phyloP scores from a whole-genome alignment of 305 asterid genomes.

The Fraxinus latifolia region DNA sequence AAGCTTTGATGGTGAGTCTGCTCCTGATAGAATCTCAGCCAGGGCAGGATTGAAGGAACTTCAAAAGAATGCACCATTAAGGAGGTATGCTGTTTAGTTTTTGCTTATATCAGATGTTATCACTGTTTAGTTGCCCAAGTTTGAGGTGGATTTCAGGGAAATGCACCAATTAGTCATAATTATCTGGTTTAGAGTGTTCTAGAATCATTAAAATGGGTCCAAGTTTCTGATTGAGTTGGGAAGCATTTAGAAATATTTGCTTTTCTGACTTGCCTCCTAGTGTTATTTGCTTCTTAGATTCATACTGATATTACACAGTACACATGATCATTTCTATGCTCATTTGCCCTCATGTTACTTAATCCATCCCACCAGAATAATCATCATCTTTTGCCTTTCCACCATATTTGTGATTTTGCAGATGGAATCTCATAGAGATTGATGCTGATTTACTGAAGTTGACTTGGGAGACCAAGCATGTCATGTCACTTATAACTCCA shows the following conservation, averaged over 20 bases:
- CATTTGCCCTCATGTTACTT: background rate
- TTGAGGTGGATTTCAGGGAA: background rate
- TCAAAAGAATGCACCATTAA: constrained; percentile 58
- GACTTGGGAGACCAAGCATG: constrained; percentile 71
- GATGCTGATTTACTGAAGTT: constrained; percentile 71
- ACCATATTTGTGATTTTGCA: constrained; percentile 36
- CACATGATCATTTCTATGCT: background rate
- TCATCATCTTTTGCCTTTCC: background rate
- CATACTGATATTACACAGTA: background rate
- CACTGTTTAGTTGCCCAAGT: constrained; percentile 13
- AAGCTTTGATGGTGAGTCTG: constrained; percentile 81
- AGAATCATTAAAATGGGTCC: background rate
- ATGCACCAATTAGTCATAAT: background rate
- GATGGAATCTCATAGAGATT: constrained; percentile 95
- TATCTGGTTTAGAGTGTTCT: background rate
- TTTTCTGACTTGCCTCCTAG: background rate
- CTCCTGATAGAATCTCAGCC: constrained; percentile 93
- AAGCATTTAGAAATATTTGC: constrained; percentile 5
- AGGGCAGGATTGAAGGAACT: constrained; percentile 86
- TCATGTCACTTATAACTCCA: constrained; percentile 78
- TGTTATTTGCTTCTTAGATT: background rate
- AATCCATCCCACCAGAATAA: background rate
- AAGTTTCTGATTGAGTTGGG: constrained; percentile 3
- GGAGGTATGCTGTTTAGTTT: constrained; percentile 49
- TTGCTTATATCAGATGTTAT: constrained; percentile 4